Evolutionary conservation across 108 stramenopile species (phyloP).

Genomic region (Nannochloropsis gaditana): DNA sequence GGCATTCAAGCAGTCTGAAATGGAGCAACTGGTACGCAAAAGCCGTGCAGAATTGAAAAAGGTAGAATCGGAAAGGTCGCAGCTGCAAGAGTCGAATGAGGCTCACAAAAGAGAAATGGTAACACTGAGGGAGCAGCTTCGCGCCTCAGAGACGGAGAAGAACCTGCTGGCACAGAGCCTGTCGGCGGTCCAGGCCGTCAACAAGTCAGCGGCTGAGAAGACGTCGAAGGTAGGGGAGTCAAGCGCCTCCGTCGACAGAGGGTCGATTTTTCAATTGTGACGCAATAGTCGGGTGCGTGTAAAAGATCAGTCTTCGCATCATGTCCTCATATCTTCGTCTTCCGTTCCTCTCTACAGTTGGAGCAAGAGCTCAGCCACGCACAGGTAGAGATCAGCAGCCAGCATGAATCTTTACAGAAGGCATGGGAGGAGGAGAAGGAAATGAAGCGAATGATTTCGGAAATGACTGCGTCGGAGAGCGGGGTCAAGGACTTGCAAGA

Average conservation of each 20-base stretch:
- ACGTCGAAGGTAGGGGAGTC: background rate
- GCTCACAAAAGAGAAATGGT: conserved; percentile 8
- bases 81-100: conserved; percentile 16
- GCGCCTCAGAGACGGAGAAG: conserved; percentile 26
- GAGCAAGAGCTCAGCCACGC: conserved; percentile 27
- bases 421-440: conserved; percentile 37
- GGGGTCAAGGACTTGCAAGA: background rate
- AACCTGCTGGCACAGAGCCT: conserved; percentile 31
- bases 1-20: conserved; percentile 47
- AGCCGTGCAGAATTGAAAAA: conserved; percentile 28
- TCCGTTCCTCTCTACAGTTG: background rate
- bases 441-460: conserved; percentile 31
- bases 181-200: conserved; percentile 32
- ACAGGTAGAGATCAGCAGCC: conserved; percentile 22
- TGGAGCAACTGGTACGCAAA: conserved; percentile 41
- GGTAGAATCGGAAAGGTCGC: conserved; percentile 28
- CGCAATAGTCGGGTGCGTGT: background rate
- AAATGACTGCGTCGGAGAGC: conserved; percentile 17
- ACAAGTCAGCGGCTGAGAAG: conserved; percentile 28
- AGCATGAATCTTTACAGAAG: conserved; percentile 28
- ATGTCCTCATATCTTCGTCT: background rate
- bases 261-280: background rate
- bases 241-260: background rate
- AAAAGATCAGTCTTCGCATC: background rate
- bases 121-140: conserved; percentile 29